These are phyloP conservation scores for Taiozyma sp. DNA, from an alignment of 1,139 yeast species.

Conservation along the genomic window DNA sequence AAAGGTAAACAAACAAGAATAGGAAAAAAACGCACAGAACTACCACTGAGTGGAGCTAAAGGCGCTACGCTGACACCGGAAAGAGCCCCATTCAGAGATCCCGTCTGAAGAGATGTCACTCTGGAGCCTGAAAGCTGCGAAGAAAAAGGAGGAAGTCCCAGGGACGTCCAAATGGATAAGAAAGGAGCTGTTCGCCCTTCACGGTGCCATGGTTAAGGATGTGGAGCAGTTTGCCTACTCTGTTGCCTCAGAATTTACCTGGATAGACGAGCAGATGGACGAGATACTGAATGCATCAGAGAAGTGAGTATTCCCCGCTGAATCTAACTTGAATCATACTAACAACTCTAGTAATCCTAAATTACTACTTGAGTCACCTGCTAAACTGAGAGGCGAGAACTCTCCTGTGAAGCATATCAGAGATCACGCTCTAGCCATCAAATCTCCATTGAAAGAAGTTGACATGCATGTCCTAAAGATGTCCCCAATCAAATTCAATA, in stretches of 20 bases:
- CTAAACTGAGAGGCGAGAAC: conserved; percentile 24
- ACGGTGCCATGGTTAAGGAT: conserved; percentile 28
- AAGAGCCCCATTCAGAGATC: not conserved
- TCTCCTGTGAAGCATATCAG: conserved; percentile 29
- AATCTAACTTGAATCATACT: conserved; percentile 3
- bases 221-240: conserved; percentile 35
- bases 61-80: not conserved
- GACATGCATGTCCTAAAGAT: conserved; percentile 13
- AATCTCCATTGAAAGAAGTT: conserved; percentile 19
- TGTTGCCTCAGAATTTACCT: conserved; percentile 33
- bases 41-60: not conserved
- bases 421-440: conserved; percentile 12
- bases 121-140: conserved; percentile 25
- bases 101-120: conserved; percentile 17
- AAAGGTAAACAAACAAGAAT: conserved; percentile 8
- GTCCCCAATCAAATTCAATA: conserved; percentile 16
- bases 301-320: conserved; percentile 18
- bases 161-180: conserved; percentile 44
- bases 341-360: conserved; percentile 24
- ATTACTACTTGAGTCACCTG: conserved; percentile 28
- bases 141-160: conserved; percentile 26
- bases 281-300: conserved; percentile 23
- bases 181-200: conserved; percentile 31
- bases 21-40: not conserved
- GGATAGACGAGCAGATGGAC: conserved; percentile 34